A percentile compares a stretch with the other conserved stretches of the same genome.
phyloP scores from a whole-genome alignment of 1,139 yeast genomes.

The Suhomyces atakaporum region DNA sequence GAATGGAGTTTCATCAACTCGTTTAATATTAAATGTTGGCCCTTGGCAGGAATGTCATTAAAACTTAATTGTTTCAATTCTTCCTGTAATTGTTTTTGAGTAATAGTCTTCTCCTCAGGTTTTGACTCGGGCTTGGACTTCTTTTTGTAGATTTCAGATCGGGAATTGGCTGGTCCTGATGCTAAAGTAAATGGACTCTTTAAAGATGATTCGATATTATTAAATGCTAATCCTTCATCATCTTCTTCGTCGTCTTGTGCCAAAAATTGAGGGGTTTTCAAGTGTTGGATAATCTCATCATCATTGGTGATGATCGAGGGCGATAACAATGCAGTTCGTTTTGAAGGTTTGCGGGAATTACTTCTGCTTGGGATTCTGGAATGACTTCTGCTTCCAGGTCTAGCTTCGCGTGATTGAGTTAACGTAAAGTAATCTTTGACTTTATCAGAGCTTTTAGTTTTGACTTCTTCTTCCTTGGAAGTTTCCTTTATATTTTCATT shows the following conservation, averaged over 20 bases:
- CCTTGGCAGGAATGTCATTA: conserved; percentile 85
- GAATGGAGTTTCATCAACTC: conserved; percentile 71
- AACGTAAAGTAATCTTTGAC: neutral
- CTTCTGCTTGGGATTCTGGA: conserved; percentile 5
- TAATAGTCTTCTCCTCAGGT: conserved; percentile 20
- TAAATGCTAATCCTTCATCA: conserved; percentile 5
- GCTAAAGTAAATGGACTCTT: conserved; percentile 6
- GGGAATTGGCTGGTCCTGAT: conserved; percentile 6
- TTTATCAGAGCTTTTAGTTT: neutral
- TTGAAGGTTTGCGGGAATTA: conserved; percentile 4
- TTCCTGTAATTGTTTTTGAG: conserved; percentile 40
- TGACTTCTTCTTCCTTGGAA: neutral
- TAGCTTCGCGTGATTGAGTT: no score
- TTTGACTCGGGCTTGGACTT: conserved; percentile 1
- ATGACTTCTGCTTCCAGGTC: neutral
- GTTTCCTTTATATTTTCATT: conserved; percentile 1
- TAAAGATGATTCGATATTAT: neutral
- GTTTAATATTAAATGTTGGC: conserved; percentile 85
- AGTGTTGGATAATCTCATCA: conserved; percentile 40
- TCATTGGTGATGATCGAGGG: conserved; percentile 43
- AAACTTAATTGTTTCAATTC: conserved; percentile 55
- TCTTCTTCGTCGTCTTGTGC: conserved; percentile 31
- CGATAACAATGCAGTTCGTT: conserved; percentile 16
- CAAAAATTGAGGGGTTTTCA: conserved; percentile 39
- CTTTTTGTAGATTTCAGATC: conserved; percentile 16